phyloP scores from a whole-genome alignment of 441 rosid species.

The Adansonia madagascariensis region DNA sequence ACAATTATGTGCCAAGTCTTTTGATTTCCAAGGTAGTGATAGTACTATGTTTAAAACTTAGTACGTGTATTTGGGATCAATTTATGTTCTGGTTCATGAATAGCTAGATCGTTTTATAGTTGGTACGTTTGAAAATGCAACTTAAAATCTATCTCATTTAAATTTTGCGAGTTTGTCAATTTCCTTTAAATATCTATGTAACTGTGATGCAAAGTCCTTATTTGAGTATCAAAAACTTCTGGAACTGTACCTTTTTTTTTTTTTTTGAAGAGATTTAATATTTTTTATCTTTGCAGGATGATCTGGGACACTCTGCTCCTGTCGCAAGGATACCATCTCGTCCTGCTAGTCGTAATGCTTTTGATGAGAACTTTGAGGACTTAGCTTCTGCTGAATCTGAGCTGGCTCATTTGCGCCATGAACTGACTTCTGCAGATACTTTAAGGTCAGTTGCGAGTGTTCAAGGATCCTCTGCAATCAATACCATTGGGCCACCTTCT shows the following conservation, averaged over 20 bases:
- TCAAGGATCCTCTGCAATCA: too few species aligned
- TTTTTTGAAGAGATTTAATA: background rate
- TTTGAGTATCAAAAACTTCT: background rate
- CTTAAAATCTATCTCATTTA: too few species aligned
- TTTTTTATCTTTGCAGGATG: slow-evolving; percentile 57
- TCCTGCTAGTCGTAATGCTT: too few species aligned
- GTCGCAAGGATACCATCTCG: slow-evolving; percentile 43
- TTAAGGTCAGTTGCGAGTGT: too few species aligned
- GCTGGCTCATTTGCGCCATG: slow-evolving; percentile 51
- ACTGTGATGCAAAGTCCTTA: background rate
- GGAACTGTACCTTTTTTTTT: background rate
- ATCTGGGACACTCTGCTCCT: slow-evolving; percentile 50
- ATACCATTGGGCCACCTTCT: too few species aligned
- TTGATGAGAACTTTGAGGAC: slow-evolving; percentile 37
- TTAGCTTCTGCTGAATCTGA: slow-evolving; percentile 54
- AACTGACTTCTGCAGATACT: slow-evolving; percentile 33
- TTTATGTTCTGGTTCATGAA: background rate
- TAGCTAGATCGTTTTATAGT: background rate
- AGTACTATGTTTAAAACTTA: background rate
- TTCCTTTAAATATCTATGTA: background rate
- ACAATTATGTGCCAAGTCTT: background rate
- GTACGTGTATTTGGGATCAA: background rate
- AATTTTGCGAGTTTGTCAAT: too few species aligned
- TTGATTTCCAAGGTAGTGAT: background rate
- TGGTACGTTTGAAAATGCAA: background rate